Conservation (phyloP, 352 stramenopile genomes). For the Paralagenidium karlingii region DNA sequence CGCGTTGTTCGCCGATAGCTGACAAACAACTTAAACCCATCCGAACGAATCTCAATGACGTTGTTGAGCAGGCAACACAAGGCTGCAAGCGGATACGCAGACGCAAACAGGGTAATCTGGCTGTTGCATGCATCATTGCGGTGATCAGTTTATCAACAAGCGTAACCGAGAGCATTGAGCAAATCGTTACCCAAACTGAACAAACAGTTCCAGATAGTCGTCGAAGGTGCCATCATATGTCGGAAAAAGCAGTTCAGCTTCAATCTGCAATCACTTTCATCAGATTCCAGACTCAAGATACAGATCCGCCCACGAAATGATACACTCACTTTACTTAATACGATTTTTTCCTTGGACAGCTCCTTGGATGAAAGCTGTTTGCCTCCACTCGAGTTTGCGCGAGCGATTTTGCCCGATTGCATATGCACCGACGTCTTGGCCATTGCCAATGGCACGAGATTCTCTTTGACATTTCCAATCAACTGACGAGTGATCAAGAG, state of each 20-base stretch:
- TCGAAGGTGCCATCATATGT: constrained; percentile 83
- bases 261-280: constrained; percentile 5
- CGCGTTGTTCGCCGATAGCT: constrained; percentile 66
- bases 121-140: constrained; percentile 34
- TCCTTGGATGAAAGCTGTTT: no score
- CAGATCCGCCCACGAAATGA: not conserved
- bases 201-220: constrained; percentile 92
- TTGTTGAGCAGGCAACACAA: constrained; percentile 91
- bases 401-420: constrained; percentile 65
- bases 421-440: constrained; percentile 67
- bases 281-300: not conserved
- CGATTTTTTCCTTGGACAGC: constrained; percentile 21
- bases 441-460: constrained; percentile 69
- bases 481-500: constrained; percentile 74
- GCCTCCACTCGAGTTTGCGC: no score
- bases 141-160: constrained; percentile 1
- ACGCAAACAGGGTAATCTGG: constrained; percentile 90
- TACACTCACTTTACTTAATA: constrained; percentile 47
- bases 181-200: constrained; percentile 79
- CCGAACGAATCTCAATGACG: constrained; percentile 89
- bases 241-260: constrained; percentile 67
- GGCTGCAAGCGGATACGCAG: constrained; percentile 87
- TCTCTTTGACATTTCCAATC: constrained; percentile 66
- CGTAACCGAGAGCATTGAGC: not conserved
- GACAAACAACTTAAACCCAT: constrained; percentile 91